Evolutionary conservation across 768 basidiomycete species (phyloP), one percentile per base, ranked within the genome.

Genomic region (Neoboletus brunneissimus): DNA sequence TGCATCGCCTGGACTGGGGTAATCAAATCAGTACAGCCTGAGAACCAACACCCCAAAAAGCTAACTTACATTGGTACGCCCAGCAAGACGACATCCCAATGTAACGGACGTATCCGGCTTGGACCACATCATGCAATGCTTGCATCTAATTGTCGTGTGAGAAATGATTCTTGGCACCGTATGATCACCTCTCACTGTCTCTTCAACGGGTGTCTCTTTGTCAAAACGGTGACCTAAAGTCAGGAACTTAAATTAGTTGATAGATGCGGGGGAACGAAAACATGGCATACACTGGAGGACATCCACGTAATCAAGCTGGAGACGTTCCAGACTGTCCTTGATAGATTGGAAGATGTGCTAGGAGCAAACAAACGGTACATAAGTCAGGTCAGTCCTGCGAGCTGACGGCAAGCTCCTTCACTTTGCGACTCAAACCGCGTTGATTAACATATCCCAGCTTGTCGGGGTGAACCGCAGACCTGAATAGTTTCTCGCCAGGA

Each of bases 341-440:
- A 50, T 50, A 12, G 49, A 50, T n/a, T 50, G 49, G 25, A 50
- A 50, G 25, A 50, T 50, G 8, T 50, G 13, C 49, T 41, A 54
- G 25, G 20, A 4, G 31, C 1, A 9, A 46, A 45, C 41, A 35
- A 35, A 35, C 34, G 15, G 35, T 12, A n/a, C 22, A 20, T 46
- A 5, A 15, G 16, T 32, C 27, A 5, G 13, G 16, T 37, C n/a
- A 38, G 45, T 23, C 15, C 20, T 8, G n/a, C 37, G 6, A 2
- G 54, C 74, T 34, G 67, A 80, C 23, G 20, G 77, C 79, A 1
- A 67, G 82, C 25, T 76, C 70, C 4, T n/a, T 60, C 9, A 55
- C 54, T 52, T 49, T 50, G 37, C 49, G 49, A 37, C 49, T 50
- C 37, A 50, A 27, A 18, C 37, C 49, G 35, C 49, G 49, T 38